Base-by-base conservation (phyloP, 2,329 filamentous ascomycete genomes). In the Aspergillus phoenicis region DNA sequence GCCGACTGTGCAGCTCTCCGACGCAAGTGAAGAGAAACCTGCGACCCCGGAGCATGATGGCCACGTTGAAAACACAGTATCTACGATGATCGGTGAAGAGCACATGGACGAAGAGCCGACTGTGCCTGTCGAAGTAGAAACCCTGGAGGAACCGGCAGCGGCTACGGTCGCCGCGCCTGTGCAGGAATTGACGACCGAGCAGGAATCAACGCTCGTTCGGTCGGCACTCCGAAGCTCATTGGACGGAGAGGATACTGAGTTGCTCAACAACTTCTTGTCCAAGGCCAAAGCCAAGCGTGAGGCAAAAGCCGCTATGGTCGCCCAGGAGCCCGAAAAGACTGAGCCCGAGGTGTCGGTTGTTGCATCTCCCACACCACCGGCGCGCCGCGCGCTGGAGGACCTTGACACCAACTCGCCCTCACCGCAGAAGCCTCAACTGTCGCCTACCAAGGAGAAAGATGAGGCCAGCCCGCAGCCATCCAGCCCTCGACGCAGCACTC, bases 231-330 rank as follows among this genome's bases (percentile, higher is more conserved):
- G 71, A 51, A 74, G 75, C 63, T 73, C 73, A 26, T 64, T 79
- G 10, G 75, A 75, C 56, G 74, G 73, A 47, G 75, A 78, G 11
- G 76, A 79, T 66, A 72, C 74, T 8, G 75, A 70, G 41, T 59
- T 79, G n/a, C 68, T 79, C 51, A 76, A 73, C 56, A 70, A 75
- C 54, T 78, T 79, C 63, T 60, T 79, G 26, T 76, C 73, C n/a
- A 75, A 73, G 56, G 77, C 77, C 10, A 71, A 75, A 62, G 76
- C 76, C 17, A 79, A 78, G 61, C 73, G 77, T 30, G 75, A 71
- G 15, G 77, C 76, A 48, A 76, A 76, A 63, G 66, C 69, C 20
- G 64, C 66, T 17, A 45, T 45, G 41, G 39, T 33, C 11, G 41
- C n/a, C 5, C 52, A 59, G 22, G 54, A 33, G 2, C 68, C 69